Percentiles rank a stretch among this genome's conserved stretches.
Evolutionary conservation across 495 filamentous ascomycete species (phyloP).

Genomic region (Daldinia vernicosa): DNA sequence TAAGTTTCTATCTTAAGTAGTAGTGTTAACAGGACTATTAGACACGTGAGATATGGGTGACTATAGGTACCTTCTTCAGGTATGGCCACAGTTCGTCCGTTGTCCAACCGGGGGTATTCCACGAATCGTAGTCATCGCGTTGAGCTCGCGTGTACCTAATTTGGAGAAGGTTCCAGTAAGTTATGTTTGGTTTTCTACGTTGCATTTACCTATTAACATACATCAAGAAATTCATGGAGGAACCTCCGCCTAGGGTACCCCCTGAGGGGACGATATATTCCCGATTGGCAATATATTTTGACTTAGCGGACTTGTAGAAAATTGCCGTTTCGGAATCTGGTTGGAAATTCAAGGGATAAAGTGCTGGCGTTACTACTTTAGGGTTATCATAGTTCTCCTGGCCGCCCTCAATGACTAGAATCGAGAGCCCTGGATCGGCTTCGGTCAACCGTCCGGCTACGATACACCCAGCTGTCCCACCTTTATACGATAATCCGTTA

Average conservation of each 20-base stretch:
- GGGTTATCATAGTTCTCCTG: constrained; percentile 50
- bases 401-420: constrained; percentile 55
- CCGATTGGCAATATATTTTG: constrained; percentile 56
- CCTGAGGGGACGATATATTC: constrained; percentile 60
- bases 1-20: not conserved
- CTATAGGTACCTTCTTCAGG: constrained; percentile 61
- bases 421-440: constrained; percentile 51
- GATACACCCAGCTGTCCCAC: constrained; percentile 56
- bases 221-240: constrained; percentile 69
- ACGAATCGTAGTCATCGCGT: constrained; percentile 59
- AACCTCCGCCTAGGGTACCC: constrained; percentile 66
- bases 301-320: constrained; percentile 48
- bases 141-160: constrained; percentile 49
- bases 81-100: constrained; percentile 61
- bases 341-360: constrained; percentile 47
- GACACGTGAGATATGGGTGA: constrained; percentile 39
- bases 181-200: not conserved
- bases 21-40: not conserved
- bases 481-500: constrained; percentile 27
- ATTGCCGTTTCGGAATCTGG: constrained; percentile 48
- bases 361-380: constrained; percentile 46
- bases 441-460: constrained; percentile 53
- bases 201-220: constrained; percentile 39
- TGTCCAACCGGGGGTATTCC: constrained; percentile 62
- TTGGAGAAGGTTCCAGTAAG: not conserved